These are phyloP conservation scores for Umbelopsis ramanniana DNA, from an alignment of 192 early-diverging fungal genomes.

Conservation along the genomic window DNA sequence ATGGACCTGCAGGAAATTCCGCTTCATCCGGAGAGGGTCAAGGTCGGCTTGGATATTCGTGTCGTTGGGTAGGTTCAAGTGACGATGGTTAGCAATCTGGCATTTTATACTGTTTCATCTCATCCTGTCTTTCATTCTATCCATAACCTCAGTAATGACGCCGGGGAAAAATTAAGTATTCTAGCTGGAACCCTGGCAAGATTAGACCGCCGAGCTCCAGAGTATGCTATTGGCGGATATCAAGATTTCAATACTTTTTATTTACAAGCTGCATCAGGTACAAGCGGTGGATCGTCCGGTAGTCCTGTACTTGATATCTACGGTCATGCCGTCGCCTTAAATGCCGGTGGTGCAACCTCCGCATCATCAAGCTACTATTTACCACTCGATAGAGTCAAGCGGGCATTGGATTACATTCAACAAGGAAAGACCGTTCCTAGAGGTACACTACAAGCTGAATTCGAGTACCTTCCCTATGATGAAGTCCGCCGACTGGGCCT, in stretches of 20 bases:
- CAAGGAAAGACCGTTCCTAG: conserved; percentile 61
- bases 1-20: conserved; percentile 67
- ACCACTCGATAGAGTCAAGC: conserved; percentile 74
- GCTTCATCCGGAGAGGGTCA: conserved; percentile 66
- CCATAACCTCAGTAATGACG: conserved; percentile 54
- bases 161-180: conserved; percentile 80
- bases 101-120: background rate
- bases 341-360: conserved; percentile 70
- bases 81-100: background rate
- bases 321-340: conserved; percentile 73
- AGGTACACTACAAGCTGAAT: conserved; percentile 75
- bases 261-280: conserved; percentile 73
- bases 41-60: conserved; percentile 75
- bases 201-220: conserved; percentile 71
- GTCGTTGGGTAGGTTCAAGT: conserved; percentile 61
- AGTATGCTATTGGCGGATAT: conserved; percentile 68
- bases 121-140: too few species aligned
- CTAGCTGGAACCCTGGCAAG: conserved; percentile 73
- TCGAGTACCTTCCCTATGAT: conserved; percentile 70
- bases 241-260: conserved; percentile 87
- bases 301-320: conserved; percentile 77
- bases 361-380: conserved; percentile 77
- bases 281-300: conserved; percentile 79
- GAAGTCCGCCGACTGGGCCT: conserved; percentile 73
- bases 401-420: conserved; percentile 65